A percentile compares a stretch with the other conserved stretches of the same genome.
Evolutionary conservation across 768 basidiomycete species (phyloP).

Genomic region (Naganishia vishniacii): DNA sequence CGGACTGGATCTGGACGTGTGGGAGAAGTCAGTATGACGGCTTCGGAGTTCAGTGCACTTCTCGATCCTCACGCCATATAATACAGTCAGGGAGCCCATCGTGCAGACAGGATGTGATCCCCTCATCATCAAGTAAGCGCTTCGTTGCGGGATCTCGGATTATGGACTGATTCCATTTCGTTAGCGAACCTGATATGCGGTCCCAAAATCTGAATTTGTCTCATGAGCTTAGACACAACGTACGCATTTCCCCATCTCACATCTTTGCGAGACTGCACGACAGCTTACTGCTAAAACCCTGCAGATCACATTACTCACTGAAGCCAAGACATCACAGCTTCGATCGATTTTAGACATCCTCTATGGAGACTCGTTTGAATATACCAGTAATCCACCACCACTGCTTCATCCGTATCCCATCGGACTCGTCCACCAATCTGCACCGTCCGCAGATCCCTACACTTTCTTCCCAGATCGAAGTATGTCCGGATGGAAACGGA

Average conservation of each 20-base stretch:
- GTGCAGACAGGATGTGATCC: neutral
- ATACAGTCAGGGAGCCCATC: neutral
- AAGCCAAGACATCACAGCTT: neutral
- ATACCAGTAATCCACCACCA: neutral
- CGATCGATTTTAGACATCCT: neutral
- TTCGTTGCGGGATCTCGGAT: neutral
- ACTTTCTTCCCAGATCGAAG: slow-evolving; percentile 1
- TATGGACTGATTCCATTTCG: too few species aligned
- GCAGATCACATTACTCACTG: slow-evolving; percentile 3
- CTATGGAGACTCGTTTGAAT: neutral
- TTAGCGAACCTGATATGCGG: slow-evolving; percentile 3
- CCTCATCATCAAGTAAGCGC: slow-evolving; percentile 7
- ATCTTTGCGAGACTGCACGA: too few species aligned
- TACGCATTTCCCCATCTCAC: too few species aligned
- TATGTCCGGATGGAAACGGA: slow-evolving; percentile 7
- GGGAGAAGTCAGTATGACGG: neutral
- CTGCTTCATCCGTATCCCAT: neutral
- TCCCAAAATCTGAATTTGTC: neutral
- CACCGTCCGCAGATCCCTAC: slow-evolving; percentile 1
- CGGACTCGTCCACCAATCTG: neutral
- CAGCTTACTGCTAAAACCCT: neutral
- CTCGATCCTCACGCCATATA: too few species aligned
- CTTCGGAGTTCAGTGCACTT: too few species aligned
- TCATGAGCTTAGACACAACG: slow-evolving; percentile 2
- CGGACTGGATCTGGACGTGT: slow-evolving; percentile 16